Evolutionary conservation across 2,329 filamentous ascomycete genomes (phyloP).

Genomic region (Beauveria sp.): DNA sequence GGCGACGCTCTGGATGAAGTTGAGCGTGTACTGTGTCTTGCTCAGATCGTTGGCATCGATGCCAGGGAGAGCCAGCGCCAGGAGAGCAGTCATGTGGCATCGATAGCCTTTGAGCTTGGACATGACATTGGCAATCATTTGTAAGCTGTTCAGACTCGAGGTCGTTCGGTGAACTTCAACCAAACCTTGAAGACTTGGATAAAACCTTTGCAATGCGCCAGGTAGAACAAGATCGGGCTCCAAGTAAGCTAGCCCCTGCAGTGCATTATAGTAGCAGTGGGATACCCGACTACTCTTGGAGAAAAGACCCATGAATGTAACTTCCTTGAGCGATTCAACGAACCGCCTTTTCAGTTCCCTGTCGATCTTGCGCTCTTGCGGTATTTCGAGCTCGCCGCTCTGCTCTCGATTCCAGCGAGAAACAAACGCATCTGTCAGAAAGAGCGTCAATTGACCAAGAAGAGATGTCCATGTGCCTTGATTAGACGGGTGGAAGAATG

Average conservation of each 20-base stretch:
- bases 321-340: slow-evolving; percentile 79
- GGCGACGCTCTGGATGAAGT: slow-evolving; percentile 90
- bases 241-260: slow-evolving; percentile 83
- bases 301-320: slow-evolving; percentile 97
- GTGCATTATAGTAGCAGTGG: slow-evolving; percentile 80
- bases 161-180: slow-evolving; percentile 96
- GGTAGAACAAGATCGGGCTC: slow-evolving; percentile 89
- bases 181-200: slow-evolving; percentile 90
- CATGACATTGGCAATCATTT: slow-evolving; percentile 88
- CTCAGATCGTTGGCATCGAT: slow-evolving; percentile 97
- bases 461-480: slow-evolving; percentile 86
- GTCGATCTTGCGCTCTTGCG: slow-evolving; percentile 69
- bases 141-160: slow-evolving; percentile 83
- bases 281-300: slow-evolving; percentile 90
- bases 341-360: slow-evolving; percentile 80
- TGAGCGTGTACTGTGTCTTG: slow-evolving; percentile 89
- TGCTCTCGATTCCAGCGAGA: slow-evolving; percentile 96
- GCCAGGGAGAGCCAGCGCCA: slow-evolving; percentile 88
- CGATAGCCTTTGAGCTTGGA: slow-evolving; percentile 90
- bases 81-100: slow-evolving; percentile 86
- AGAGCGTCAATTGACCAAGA: slow-evolving; percentile 82
- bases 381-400: slow-evolving; percentile 83
- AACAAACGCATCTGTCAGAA: slow-evolving; percentile 91
- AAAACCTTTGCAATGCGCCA: slow-evolving; percentile 89
- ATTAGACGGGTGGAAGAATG: slow-evolving; percentile 98